Conservation (phyloP, 257 asterid genomes). For the Penstemon barbatus region DNA sequence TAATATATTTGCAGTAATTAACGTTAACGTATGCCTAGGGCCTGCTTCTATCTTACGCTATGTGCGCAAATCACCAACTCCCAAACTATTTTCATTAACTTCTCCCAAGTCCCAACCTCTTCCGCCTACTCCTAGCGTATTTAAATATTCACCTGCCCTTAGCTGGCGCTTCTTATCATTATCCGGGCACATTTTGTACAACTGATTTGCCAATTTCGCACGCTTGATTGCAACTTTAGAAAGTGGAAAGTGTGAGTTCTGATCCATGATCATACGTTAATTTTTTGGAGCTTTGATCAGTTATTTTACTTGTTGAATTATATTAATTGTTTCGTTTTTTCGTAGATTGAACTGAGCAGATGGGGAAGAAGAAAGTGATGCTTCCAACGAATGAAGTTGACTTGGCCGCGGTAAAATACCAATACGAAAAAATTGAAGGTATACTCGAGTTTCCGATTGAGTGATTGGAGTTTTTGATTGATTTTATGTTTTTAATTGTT, state of each 20-base stretch:
- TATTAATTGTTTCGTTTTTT: conserved; percentile 2
- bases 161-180: conserved; percentile 24
- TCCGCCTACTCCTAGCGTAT: conserved; percentile 3
- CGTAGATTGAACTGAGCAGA: conserved; percentile 29
- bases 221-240: not conserved
- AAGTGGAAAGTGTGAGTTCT: conserved; percentile 22
- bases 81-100: conserved; percentile 4
- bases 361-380: conserved; percentile 86
- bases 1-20: too few species aligned
- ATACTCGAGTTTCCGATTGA: not conserved
- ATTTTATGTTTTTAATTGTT: not conserved
- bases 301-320: not conserved
- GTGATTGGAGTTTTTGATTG: not conserved
- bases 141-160: conserved; percentile 6
- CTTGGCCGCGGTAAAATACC: conserved; percentile 60
- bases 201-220: not conserved
- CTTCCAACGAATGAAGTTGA: conserved; percentile 77
- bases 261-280: conserved; percentile 13
- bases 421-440: conserved; percentile 67
- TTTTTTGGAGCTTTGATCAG: not conserved
- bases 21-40: not conserved
- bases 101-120: conserved; percentile 12
- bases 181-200: conserved; percentile 2
- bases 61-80: conserved; percentile 20
- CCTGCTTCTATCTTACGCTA: conserved; percentile 19